phyloP scores from a whole-genome alignment of 257 asterid genomes.

The Coffea eugenioides region DNA sequence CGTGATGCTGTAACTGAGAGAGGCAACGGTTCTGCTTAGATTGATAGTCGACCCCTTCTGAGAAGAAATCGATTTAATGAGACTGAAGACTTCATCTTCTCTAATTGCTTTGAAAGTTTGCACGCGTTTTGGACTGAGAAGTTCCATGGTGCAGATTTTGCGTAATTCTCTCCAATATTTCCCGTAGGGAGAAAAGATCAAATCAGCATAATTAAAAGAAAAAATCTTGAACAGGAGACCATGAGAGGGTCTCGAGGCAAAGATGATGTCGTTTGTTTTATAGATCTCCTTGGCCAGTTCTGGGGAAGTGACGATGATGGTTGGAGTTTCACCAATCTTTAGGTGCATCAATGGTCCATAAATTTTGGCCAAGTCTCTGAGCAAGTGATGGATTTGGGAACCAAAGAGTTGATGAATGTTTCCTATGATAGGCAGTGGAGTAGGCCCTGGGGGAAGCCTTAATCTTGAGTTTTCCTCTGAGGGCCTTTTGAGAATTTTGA shows the following conservation, averaged over 20 bases:
- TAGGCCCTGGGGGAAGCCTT: no score
- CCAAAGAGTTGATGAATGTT: constrained; percentile 4
- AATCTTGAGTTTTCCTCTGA: neutral
- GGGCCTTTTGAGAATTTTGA: neutral
- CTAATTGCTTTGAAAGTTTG: neutral
- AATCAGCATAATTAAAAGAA: neutral
- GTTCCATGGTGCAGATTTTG: neutral
- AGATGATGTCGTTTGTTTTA: neutral
- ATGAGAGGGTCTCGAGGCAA: neutral
- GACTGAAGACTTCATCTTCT: neutral
- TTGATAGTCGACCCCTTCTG: neutral
- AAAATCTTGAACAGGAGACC: neutral
- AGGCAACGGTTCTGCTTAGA: neutral
- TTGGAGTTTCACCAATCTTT: neutral
- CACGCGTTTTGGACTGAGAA: neutral
- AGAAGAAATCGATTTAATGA: neutral
- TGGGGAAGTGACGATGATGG: neutral
- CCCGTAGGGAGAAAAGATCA: neutral
- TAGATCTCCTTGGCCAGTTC: constrained; percentile 20
- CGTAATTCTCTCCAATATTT: constrained; percentile 1
- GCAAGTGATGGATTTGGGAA: neutral
- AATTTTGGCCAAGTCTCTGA: neutral
- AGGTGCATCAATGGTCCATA: constrained; percentile 5
- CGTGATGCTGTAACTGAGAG: neutral
- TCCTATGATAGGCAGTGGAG: neutral